Percentiles rank a stretch among this genome's conserved stretches.
phyloP scores from a whole-genome alignment of 2,329 filamentous ascomycete genomes.

The Leptographium flavum region DNA sequence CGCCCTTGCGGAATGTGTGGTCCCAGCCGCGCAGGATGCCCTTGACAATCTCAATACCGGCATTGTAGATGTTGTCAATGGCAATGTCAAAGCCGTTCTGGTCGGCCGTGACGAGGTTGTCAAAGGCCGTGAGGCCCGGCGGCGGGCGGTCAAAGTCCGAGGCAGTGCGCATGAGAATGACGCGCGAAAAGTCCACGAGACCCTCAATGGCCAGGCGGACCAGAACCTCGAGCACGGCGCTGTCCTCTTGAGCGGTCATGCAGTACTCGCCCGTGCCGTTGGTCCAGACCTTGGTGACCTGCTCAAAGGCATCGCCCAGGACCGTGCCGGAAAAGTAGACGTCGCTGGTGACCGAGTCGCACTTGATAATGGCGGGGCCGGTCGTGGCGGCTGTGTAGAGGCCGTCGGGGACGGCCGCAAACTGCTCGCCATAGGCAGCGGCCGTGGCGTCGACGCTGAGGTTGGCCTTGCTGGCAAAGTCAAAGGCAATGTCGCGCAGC shows the following conservation, averaged over 20 bases:
- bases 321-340: conserved; percentile 54
- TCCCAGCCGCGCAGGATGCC: conserved; percentile 51
- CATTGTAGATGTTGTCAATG: conserved; percentile 50
- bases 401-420: conserved; percentile 22
- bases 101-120: conserved; percentile 44
- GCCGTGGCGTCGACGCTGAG: conserved; percentile 37
- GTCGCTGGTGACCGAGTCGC: conserved; percentile 56
- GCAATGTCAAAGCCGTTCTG: conserved; percentile 52
- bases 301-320: conserved; percentile 49
- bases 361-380: conserved; percentile 43
- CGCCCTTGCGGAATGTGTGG: conserved; percentile 38
- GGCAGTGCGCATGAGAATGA: conserved; percentile 53
- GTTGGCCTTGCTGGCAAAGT: conserved; percentile 33
- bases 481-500: conserved; percentile 37
- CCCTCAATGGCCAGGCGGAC: conserved; percentile 42
- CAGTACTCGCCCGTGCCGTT: conserved; percentile 56
- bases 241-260: conserved; percentile 60
- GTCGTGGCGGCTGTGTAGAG: conserved; percentile 27
- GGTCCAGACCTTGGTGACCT: conserved; percentile 48
- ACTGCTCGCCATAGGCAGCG: conserved; percentile 38
- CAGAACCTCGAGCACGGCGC: conserved; percentile 51
- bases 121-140: conserved; percentile 36
- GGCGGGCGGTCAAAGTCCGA: conserved; percentile 61
- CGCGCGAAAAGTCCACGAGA: conserved; percentile 48
- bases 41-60: conserved; percentile 49